Conservation (phyloP, 768 basidiomycete species). For the Zangia roseola region DNA sequence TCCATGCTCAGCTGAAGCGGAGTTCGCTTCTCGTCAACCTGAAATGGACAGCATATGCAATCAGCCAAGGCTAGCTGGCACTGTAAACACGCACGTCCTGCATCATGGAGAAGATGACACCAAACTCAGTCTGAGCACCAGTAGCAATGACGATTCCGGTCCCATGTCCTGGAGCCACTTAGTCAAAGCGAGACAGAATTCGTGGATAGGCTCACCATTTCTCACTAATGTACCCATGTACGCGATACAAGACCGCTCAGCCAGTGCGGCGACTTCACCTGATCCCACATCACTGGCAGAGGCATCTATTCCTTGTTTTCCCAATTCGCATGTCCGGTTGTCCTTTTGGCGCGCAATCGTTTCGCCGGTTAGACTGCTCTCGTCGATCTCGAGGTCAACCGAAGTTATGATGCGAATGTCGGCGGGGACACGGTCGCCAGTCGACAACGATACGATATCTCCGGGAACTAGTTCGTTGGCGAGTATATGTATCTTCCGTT, state of each 20-base stretch:
- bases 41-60: background rate
- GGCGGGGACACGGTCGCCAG: constrained; percentile 92
- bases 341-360: constrained; percentile 77
- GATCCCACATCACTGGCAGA: constrained; percentile 34
- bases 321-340: constrained; percentile 51
- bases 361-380: constrained; percentile 94
- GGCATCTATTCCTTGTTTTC: constrained; percentile 18
- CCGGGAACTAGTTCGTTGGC: constrained; percentile 98
- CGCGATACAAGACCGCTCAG: constrained; percentile 83
- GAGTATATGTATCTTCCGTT: constrained; percentile 75
- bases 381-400: constrained; percentile 90
- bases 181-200: background rate
- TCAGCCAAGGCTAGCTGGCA: background rate
- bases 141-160: constrained; percentile 85
- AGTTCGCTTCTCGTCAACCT: constrained; percentile 86
- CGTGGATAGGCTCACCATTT: constrained; percentile 55
- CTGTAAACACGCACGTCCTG: constrained; percentile 64
- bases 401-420: constrained; percentile 84
- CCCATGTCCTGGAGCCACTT: constrained; percentile 57
- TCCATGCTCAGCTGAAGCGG: constrained; percentile 95
- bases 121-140: constrained; percentile 88
- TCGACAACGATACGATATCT: constrained; percentile 84
- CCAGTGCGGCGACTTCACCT: constrained; percentile 53
- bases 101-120: constrained; percentile 97
- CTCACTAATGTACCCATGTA: constrained; percentile 97